Conservation (phyloP, 768 basidiomycete genomes). For the Hortiboletus campestris region DNA sequence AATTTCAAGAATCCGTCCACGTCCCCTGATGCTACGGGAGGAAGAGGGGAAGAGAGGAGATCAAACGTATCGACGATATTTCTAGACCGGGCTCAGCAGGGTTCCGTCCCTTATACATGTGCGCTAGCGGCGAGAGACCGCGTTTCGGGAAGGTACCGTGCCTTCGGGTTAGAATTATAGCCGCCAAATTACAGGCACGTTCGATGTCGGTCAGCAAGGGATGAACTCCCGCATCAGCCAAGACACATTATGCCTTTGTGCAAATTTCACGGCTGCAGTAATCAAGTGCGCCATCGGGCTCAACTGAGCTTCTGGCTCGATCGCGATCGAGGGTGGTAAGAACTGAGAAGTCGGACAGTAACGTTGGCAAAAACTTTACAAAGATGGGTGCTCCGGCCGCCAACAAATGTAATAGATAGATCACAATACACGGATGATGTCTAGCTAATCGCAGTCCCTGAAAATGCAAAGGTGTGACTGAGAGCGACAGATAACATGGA, state of each 20-base stretch:
- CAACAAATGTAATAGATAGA: not conserved
- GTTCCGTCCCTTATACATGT: not conserved
- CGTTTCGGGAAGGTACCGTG: not conserved
- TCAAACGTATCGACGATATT: conserved; percentile 2
- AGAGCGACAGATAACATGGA: not conserved
- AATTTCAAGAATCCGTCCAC: conserved; percentile 16
- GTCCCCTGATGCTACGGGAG: not conserved
- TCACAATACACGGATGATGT: not conserved
- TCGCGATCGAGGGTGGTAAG: conserved; percentile 17
- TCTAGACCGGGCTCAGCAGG: not conserved
- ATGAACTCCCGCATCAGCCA: not conserved
- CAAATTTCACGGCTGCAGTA: not conserved
- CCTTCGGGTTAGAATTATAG: not conserved
- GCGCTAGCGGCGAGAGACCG: not conserved
- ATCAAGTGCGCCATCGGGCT: conserved; percentile 3
- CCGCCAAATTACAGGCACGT: not conserved
- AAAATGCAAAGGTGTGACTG: not conserved
- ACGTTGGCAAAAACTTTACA: not conserved
- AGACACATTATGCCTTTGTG: not conserved
- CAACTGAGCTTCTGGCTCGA: conserved; percentile 12
- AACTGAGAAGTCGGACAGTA: not conserved
- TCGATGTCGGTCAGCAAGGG: not conserved
- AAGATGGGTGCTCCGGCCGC: not conserved
- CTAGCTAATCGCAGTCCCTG: not conserved
- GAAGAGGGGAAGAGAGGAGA: conserved; percentile 6